Evolutionary conservation across 305 asterid genomes (phyloP), one percentile per base, ranked within the genome.

Genomic region (Salvia sclarea): DNA sequence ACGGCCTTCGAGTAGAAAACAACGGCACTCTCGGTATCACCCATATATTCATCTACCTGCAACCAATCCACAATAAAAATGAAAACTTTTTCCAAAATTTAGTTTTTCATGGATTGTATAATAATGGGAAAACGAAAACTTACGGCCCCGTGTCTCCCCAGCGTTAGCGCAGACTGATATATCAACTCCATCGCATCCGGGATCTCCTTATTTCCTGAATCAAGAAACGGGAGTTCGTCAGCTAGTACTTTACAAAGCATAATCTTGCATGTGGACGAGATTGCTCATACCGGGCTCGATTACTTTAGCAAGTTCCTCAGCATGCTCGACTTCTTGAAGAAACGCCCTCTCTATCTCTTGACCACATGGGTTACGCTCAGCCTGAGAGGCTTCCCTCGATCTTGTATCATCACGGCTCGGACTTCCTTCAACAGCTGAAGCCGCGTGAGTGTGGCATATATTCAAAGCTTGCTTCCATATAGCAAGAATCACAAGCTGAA

Each of bases 131-230:
- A 64, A 55, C 25, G 60, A 74, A 72, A 74, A 82, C 95, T 91
- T 80, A 91, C 98, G 22, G 94, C 98, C 31, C 92, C 98, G 45
- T 65, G 82, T 75, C 74, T 84, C 33, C 98, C 98, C 71, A 80
- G 68, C 71, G 79, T 86, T 68, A 91, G 85, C 47, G 98, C 95
- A 76, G 86, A 82, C 74, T 89, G 96, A 77, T 84, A 91, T 78
- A 91, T 79, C 61, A 81, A 68, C 70, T 91, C 98, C 92, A 91
- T 87, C 47, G 96, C 98, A 81, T 91, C 96, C 54, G 98, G 98
- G 89, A 91, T 84, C 81, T 89, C 94, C 60, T 59, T 62, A 57
- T 78, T 84, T 76, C 94, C 98, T 91, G 87, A 72, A 78, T 66
- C n/a, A 73, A 49, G 8, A 60, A 75, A 70, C 28, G 12, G 20